Evolutionary conservation across 2,329 filamentous ascomycete genomes (phyloP).

Genomic region (Colletotrichum siamense): DNA sequence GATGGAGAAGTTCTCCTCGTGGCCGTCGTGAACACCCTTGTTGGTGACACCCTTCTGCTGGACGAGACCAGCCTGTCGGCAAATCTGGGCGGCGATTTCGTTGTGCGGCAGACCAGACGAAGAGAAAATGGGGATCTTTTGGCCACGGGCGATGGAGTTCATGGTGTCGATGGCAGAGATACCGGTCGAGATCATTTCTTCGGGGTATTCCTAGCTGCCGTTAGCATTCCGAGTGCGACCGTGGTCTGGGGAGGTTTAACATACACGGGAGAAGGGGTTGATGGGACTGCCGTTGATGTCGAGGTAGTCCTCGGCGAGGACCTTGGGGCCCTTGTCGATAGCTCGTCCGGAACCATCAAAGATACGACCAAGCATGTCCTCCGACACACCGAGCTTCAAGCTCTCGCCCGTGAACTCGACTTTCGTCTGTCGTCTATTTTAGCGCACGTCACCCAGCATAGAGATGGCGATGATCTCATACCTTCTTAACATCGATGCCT

Average conservation of each 20-base stretch:
- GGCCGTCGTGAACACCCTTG: slow-evolving; percentile 94
- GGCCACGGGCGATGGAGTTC: slow-evolving; percentile 96
- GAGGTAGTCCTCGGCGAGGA: slow-evolving; percentile 95
- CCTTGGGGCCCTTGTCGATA: slow-evolving; percentile 99
- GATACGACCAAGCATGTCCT: slow-evolving; percentile 99
- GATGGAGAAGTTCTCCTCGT: slow-evolving; percentile 99
- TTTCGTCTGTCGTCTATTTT: slow-evolving; percentile 71
- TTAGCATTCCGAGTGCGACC: slow-evolving; percentile 19
- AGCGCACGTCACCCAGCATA: background rate
- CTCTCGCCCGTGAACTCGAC: slow-evolving; percentile 97
- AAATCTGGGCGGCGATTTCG: slow-evolving; percentile 99
- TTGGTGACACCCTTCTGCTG: slow-evolving; percentile 78
- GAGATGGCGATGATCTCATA: slow-evolving; percentile 40
- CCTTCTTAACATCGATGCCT: slow-evolving; percentile 99
- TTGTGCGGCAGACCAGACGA: slow-evolving; percentile 98
- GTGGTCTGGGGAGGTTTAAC: slow-evolving; percentile 33
- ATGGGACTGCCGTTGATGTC: slow-evolving; percentile 99
- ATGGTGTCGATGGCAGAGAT: slow-evolving; percentile 99
- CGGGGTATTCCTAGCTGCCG: slow-evolving; percentile 81
- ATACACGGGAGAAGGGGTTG: slow-evolving; percentile 95
- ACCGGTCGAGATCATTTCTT: slow-evolving; percentile 99
- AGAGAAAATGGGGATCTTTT: slow-evolving; percentile 99
- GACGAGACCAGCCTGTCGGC: slow-evolving; percentile 93
- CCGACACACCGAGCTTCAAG: slow-evolving; percentile 97
- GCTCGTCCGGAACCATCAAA: slow-evolving; percentile 98